phyloP scores from a whole-genome alignment of 495 filamentous ascomycete genomes.

The Halenospora varia region DNA sequence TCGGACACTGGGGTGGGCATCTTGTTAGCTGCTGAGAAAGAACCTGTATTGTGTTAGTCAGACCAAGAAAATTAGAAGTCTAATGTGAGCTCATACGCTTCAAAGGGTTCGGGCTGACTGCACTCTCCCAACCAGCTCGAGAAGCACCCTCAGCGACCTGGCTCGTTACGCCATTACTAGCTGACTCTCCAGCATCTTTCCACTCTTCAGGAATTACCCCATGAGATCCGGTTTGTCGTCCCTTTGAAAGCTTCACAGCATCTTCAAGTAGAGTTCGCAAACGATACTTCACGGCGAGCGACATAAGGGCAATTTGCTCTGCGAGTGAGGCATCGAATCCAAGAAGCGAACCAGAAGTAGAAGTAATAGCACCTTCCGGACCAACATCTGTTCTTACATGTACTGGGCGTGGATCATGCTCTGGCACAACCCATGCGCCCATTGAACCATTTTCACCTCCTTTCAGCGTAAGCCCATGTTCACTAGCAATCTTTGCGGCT shows the following conservation, averaged over 20 bases:
- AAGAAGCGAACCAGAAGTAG: slow-evolving; percentile 60
- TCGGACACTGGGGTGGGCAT: slow-evolving; percentile 25
- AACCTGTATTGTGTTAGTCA: slow-evolving; percentile 16
- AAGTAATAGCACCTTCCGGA: slow-evolving; percentile 50
- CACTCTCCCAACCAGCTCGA: slow-evolving; percentile 28
- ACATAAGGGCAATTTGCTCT: slow-evolving; percentile 72
- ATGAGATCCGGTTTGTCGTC: slow-evolving; percentile 65
- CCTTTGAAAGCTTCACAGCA: slow-evolving; percentile 56
- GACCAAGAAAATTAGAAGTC: slow-evolving; percentile 6
- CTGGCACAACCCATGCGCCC: slow-evolving; percentile 41
- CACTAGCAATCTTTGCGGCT: slow-evolving; percentile 57
- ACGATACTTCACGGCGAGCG: slow-evolving; percentile 69
- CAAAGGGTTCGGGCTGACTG: too few relatives aligned
- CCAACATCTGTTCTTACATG: slow-evolving; percentile 33
- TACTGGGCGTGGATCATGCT: slow-evolving; percentile 39
- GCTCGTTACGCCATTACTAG: slow-evolving; percentile 29
- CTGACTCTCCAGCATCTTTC: slow-evolving; percentile 55
- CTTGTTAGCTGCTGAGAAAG: slow-evolving; percentile 17
- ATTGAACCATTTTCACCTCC: slow-evolving; percentile 40
- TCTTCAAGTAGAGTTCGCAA: slow-evolving; percentile 67
- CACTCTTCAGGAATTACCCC: slow-evolving; percentile 68
- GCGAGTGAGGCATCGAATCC: slow-evolving; percentile 61
- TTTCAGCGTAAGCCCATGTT: slow-evolving; percentile 52
- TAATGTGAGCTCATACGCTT: slow-evolving; percentile 30
- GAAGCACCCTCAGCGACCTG: slow-evolving; percentile 28